Evolutionary conservation across 306 rosid species (phyloP).

Genomic region (Trichosanthes truncata): DNA sequence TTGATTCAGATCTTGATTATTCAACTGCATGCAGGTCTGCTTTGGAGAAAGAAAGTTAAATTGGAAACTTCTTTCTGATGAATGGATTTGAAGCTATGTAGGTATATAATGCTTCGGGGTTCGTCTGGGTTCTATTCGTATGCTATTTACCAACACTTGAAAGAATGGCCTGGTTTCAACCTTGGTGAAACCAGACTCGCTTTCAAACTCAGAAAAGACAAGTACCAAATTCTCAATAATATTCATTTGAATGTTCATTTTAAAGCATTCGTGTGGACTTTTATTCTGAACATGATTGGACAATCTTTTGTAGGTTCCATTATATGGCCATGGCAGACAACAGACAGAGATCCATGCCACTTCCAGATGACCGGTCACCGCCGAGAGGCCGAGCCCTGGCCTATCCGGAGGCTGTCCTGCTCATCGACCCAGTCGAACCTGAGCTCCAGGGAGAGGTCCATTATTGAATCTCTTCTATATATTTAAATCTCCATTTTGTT

Average conservation of each 20-base stretch:
- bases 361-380: constrained; percentile 59
- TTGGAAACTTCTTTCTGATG: not conserved
- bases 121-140: constrained; percentile 82
- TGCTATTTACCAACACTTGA: constrained; percentile 69
- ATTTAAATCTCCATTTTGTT: not conserved
- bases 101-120: constrained; percentile 78
- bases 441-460: constrained; percentile 67
- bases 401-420: constrained; percentile 67
- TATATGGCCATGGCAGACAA: constrained; percentile 70
- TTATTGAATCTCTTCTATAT: not conserved
- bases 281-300: not conserved
- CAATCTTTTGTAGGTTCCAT: constrained; percentile 41
- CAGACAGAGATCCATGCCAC: constrained; percentile 80
- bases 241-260: not conserved
- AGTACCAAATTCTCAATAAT: constrained; percentile 21
- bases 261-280: not conserved
- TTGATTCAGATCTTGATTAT: not conserved
- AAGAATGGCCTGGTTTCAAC: constrained; percentile 84
- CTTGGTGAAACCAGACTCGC: constrained; percentile 76
- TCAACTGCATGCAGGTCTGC: not conserved
- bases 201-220: constrained; percentile 85
- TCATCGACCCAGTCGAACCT: constrained; percentile 61
- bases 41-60: not conserved
- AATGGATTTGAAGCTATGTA: constrained; percentile 12
- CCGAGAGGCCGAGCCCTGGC: constrained; percentile 50